phyloP scores from a whole-genome alignment of 768 basidiomycete species.

The Tulasnella sp. region DNA sequence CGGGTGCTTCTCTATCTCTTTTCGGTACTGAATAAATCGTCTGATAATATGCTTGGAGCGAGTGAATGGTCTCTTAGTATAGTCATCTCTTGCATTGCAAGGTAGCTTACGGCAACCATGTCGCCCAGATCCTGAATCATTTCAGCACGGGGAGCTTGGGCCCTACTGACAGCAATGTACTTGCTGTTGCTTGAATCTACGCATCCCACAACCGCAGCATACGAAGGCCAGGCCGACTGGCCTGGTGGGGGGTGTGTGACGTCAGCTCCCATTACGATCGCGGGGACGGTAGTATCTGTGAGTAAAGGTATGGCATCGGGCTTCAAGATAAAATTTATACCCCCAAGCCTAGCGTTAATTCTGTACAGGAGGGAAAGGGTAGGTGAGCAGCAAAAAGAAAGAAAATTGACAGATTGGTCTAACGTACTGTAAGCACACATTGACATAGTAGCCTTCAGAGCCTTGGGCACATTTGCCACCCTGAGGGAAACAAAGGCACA shows the following conservation, averaged over 20 bases:
- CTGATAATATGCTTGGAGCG: slow-evolving; percentile 12
- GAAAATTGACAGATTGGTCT: too few species aligned
- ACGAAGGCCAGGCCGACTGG: slow-evolving; percentile 73
- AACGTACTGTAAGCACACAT: slow-evolving; percentile 22
- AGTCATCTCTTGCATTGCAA: neutral
- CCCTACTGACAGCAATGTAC: slow-evolving; percentile 58
- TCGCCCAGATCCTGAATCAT: slow-evolving; percentile 49
- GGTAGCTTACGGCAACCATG: neutral
- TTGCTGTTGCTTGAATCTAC: slow-evolving; percentile 73
- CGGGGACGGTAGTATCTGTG: neutral
- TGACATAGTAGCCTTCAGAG: neutral
- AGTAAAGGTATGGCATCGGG: neutral
- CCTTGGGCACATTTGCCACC: neutral
- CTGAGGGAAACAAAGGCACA: too few species aligned
- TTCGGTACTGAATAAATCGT: slow-evolving; percentile 25
- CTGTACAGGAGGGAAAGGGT: too few species aligned
- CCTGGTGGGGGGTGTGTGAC: slow-evolving; percentile 67
- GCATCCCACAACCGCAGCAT: slow-evolving; percentile 73
- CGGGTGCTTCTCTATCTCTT: slow-evolving; percentile 18
- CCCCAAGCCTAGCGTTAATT: too few species aligned
- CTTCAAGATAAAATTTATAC: slow-evolving; percentile 1
- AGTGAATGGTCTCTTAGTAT: neutral
- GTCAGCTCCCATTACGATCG: slow-evolving; percentile 1
- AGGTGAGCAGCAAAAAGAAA: too few species aligned
- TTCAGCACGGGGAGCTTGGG: slow-evolving; percentile 66